Evolutionary conservation across 1,284 basidiomycete species (phyloP).

Genomic region (Puccinia horiana): DNA sequence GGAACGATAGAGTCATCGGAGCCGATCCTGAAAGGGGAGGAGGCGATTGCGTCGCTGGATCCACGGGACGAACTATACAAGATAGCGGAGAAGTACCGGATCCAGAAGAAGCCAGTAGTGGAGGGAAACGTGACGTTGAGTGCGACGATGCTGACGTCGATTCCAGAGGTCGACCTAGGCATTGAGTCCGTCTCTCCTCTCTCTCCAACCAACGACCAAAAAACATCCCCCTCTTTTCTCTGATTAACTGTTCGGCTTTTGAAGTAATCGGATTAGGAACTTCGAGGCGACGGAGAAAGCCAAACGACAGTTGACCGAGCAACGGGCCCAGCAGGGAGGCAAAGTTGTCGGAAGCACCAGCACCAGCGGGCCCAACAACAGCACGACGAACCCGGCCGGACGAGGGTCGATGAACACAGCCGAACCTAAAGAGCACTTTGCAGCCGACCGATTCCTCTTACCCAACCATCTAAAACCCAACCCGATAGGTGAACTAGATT

Average conservation of each 20-base stretch:
- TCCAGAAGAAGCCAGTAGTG: conserved; percentile 60
- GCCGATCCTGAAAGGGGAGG: conserved; percentile 56
- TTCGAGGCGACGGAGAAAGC: conserved; percentile 96
- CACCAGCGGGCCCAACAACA: not conserved
- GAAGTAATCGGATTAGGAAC: conserved; percentile 81
- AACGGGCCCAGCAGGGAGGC: conserved; percentile 60
- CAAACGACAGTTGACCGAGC: conserved; percentile 77
- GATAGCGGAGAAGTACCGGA: conserved; percentile 69
- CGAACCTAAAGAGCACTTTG: conserved; percentile 28
- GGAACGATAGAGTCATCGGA: conserved; percentile 61
- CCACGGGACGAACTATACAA: conserved; percentile 80
- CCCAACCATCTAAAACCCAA: conserved; percentile 38
- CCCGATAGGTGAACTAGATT: conserved; percentile 21
- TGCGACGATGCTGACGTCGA: conserved; percentile 85
- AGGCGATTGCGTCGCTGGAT: conserved; percentile 60
- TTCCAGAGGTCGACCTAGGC: conserved; percentile 94
- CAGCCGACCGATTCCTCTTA: conserved; percentile 42
- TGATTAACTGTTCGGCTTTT: no score
- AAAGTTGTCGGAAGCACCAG: no score
- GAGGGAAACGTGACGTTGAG: conserved; percentile 92
- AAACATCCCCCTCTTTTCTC: conserved; percentile 28
- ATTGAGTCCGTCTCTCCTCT: conserved; percentile 75
- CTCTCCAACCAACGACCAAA: conserved; percentile 6
- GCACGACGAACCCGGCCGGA: no score
- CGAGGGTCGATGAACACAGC: not conserved